phyloP scores from a whole-genome alignment of 495 filamentous ascomycete species.

The Penicillium roqueforti region DNA sequence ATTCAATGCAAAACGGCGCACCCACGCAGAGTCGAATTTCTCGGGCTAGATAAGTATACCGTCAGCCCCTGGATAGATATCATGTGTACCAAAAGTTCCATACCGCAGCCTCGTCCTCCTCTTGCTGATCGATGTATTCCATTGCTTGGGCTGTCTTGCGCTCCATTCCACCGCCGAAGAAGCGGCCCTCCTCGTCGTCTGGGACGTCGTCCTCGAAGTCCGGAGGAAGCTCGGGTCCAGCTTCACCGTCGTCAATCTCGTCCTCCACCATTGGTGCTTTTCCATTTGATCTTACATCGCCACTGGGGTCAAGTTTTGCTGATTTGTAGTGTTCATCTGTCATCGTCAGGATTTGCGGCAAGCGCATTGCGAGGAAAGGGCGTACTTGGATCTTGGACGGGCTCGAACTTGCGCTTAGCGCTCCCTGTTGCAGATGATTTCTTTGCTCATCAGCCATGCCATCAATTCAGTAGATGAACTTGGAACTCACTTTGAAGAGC shows the following conservation, averaged over 20 bases:
- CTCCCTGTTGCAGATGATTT: constrained; percentile 41
- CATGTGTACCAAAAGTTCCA: not conserved
- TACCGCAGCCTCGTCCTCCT: constrained; percentile 51
- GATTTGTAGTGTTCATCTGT: constrained; percentile 81
- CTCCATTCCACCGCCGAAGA: constrained; percentile 90
- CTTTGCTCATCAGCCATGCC: constrained; percentile 27
- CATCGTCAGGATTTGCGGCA: constrained; percentile 20
- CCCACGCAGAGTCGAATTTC: constrained; percentile 79
- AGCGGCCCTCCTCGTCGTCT: constrained; percentile 89
- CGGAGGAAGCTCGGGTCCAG: constrained; percentile 66
- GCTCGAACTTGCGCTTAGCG: constrained; percentile 75
- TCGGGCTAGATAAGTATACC: constrained; percentile 46
- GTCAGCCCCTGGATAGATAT: constrained; percentile 12
- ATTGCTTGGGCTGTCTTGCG: constrained; percentile 78
- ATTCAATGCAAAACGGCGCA: constrained; percentile 72
- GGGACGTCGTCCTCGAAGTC: constrained; percentile 53
- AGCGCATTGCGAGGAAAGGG: constrained; percentile 7
- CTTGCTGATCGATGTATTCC: constrained; percentile 76
- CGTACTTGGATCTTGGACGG: constrained; percentile 66
- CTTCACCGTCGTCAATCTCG: constrained; percentile 59
- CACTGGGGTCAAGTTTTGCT: constrained; percentile 62
- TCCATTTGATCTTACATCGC: constrained; percentile 59
- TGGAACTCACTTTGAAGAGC: constrained; percentile 67
- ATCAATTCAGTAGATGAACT: not conserved
- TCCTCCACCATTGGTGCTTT: constrained; percentile 55